Base-by-base conservation (phyloP, 768 basidiomycete genomes). In the Pleurotus giganteus region DNA sequence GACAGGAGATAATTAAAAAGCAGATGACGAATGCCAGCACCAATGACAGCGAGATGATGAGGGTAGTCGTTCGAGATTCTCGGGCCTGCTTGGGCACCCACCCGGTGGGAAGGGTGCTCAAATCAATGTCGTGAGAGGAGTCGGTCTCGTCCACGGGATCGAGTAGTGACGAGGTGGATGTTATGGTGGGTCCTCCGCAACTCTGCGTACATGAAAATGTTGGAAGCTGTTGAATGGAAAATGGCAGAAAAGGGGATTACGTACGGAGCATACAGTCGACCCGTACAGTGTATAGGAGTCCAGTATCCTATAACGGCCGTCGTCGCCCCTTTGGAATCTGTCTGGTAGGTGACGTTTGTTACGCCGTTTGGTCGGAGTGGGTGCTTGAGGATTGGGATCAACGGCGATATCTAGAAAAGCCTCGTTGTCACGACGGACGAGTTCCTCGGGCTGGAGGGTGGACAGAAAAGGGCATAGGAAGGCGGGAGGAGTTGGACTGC, bases 251-350 rank as follows among this genome's bases (percentile, higher is more conserved):
- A 28, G 17, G 53, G 15, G 13, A 17, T 23, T 32, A 73, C 83
- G 72, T 61, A 82, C 82, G n/a, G 71, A 57, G 63, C 85, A 80
- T 34, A 85, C 73, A 12, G 84, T 81, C n/a, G 83, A 84, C n/a
- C 89, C 88, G 60, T 85, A 88, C 34, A 89, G 69, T 11, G 83
- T 80, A 71, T 85, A 89, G 24, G 64, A 60, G 7, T 73, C 69
- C 2, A 79, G 73, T 64, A 75, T 81, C 39, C 78, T 75, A 86
- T 86, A 89, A 52, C 71, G 60, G 3, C 79, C 81, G 70, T 86
- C 84, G 9, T 67, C 32, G n/a, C 72, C 81, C 59, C 73, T 63
- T 34, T 72, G 68, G 65, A 76, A 89, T 62, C 71, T 82, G 63
- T 80, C 77, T 24, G 88, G 82, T n/a, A 89, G 54, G 52, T 63